Base-by-base conservation (phyloP, 352 stramenopile genomes). In the Phytophthora ramorum region DNA sequence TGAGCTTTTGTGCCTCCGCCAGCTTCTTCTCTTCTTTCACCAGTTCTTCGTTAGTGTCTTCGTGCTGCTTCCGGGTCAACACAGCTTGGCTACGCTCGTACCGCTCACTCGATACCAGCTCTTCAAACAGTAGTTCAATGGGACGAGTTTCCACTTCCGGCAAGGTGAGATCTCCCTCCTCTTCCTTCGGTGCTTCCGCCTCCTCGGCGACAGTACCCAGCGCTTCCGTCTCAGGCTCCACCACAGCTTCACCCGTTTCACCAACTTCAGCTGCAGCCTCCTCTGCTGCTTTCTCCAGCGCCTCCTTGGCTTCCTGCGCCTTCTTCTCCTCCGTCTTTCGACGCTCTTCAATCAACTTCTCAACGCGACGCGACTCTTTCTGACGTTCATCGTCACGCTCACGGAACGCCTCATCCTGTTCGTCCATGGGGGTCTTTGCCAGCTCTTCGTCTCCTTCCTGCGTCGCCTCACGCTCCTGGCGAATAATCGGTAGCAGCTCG, bases 111-210 rank as follows among this genome's bases (percentile, higher is more conserved):
- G 71, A 69, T 38, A 46, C 44, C 30, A 92, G 60, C 5, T 84
- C 54, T 4, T 85, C 72, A 40, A 91, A 89, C n/a, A 94, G 62
- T 20, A 73, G 44, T 46, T 86, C 78, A n/a, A 88, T 68, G 0
- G 86, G 86, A 13, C 76, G 83, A n/a, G 77, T 63, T 34, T 92
- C 83, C 10, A 79, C 67, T 4, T 85, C 71, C 7, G 85, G 85
- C 13, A 84, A 49, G 28, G 58, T 69, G 14, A 91, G 53, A 14
- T 89, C 75, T 43, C 79, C 70, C 9, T 83, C 74, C 13, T 81
- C 17, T 26, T 46, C 40, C 17, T 69, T 38, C 7, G n/a, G 7
- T 22, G 12, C 56, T 28, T 70, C 61, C 26, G 69, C 53, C 17
- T 74, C 34, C 4, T 14, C 34, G 17, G 4, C 69, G 5, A 19